phyloP scores from a whole-genome alignment of 352 stramenopile species.

The Phytophthora macrochlamydospora region DNA sequence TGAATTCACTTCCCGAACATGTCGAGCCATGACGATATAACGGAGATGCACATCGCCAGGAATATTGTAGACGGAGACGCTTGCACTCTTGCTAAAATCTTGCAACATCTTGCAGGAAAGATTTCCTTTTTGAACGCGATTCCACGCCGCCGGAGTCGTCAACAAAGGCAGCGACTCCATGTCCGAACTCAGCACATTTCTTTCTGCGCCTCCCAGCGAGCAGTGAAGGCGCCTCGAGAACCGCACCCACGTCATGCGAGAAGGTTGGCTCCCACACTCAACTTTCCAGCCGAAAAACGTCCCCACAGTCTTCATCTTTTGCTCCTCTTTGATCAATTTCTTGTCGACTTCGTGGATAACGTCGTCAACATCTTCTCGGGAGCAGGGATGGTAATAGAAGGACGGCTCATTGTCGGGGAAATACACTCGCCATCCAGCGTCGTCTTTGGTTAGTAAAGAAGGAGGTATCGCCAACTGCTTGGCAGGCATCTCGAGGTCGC shows the following conservation, averaged over 20 bases:
- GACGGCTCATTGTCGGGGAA: not conserved
- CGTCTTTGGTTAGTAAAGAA: not conserved
- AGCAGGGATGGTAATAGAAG: not conserved
- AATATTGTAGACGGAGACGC: conserved; percentile 16
- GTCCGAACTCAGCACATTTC: not conserved
- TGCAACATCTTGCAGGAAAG: conserved; percentile 11
- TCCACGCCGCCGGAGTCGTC: too few species aligned
- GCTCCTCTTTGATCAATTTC: not conserved
- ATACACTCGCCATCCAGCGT: not conserved
- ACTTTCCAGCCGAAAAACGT: not conserved
- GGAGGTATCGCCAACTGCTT: too few species aligned
- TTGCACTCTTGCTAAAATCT: conserved; percentile 15
- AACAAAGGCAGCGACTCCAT: too few species aligned
- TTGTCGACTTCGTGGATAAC: not conserved
- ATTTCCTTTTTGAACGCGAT: not conserved
- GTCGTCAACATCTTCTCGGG: not conserved
- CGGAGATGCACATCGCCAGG: conserved; percentile 12
- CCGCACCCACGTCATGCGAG: too few species aligned
- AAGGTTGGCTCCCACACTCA: too few species aligned
- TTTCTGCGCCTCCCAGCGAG: not conserved
- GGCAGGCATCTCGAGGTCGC: too few species aligned
- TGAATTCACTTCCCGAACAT: conserved; percentile 1
- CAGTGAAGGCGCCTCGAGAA: not conserved
- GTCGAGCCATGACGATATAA: conserved; percentile 21
- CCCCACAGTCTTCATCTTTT: not conserved